Evolutionary conservation across 2,329 filamentous ascomycete species (phyloP).

Genomic region (Cladosporium oxysporum): DNA sequence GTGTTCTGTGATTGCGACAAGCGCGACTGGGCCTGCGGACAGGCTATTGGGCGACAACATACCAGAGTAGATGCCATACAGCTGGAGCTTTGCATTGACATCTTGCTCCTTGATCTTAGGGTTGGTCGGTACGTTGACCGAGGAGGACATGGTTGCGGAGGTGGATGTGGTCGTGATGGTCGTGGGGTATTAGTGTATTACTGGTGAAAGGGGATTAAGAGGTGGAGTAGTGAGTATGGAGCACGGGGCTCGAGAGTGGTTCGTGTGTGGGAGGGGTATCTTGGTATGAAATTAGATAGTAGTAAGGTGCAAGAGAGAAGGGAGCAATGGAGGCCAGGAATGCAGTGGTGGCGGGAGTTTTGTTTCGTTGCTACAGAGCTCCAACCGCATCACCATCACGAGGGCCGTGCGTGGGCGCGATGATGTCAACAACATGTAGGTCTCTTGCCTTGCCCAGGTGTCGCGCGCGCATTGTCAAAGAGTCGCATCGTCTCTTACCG

Average conservation of each 20-base stretch:
- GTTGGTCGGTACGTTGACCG: constrained; percentile 74
- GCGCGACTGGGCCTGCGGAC: not conserved
- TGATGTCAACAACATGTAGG: no score
- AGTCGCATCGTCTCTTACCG: no score
- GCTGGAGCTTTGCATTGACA: constrained; percentile 89
- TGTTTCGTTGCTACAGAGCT: no score
- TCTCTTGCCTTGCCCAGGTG: no score
- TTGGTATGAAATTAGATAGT: not conserved
- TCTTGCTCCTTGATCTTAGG: constrained; percentile 76
- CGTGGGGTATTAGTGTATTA: not conserved
- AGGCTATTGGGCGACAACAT: constrained; percentile 28
- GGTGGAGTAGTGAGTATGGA: not conserved
- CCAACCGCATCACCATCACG: no score
- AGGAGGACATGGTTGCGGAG: constrained; percentile 28
- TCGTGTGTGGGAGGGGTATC: not conserved
- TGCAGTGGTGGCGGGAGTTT: not conserved
- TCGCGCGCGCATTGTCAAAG: no score
- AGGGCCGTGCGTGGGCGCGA: no score
- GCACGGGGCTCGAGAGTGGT: constrained; percentile 6
- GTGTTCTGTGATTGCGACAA: not conserved
- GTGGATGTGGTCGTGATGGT: not conserved
- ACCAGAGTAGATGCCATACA: constrained; percentile 84
- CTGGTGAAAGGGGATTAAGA: not conserved
- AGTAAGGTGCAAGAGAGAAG: not conserved
- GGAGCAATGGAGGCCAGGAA: not conserved